Evolutionary conservation across 345 rosid species (phyloP), one percentile per base, ranked within the genome.

Genomic region (Ceriops zippeliana): DNA sequence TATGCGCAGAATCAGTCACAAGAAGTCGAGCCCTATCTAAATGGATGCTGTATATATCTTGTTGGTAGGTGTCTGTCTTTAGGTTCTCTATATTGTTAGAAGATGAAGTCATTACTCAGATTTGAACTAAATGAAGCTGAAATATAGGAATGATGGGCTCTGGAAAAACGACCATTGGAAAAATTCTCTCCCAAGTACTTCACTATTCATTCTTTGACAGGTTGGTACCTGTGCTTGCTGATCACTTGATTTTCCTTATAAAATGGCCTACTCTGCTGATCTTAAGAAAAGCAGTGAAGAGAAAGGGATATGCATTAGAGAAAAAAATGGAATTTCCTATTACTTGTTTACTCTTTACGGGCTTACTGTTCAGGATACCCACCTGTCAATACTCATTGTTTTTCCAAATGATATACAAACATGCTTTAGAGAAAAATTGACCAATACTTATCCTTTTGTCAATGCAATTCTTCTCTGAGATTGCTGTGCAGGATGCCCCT

Each of bases 61-160:
- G 99, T 95, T 71, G 98, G 99, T 91, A 28, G 86, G 97, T 86
- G 75, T 73, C 83, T 65, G 59, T 42, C 58, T 72, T 72, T 31
- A 31, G 47, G 22, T 65, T 32, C 37, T 64, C 52, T 42, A n/a
- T 17, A 20, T 60, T 19, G 60, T 72, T 47, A 9, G 58, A 56
- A 62, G 56, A 30, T 72, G 38, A 37, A 24, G 35, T n/a, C n/a
- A 59, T 76, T 52, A 11, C 30, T 24, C 30, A 20, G 60, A 54
- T 20, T 34, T 46, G 75, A 69, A 75, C 57, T 2, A 34, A 28
- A 76, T 37, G 24, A 27, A 65, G 30, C 58, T 61, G 65, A 63
- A 28, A 30, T 81, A 76, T 79, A 91, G 97, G 99, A 58, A 86
- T 91, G 93, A 91, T 95, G 99, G 99, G 97, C 49, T 95, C 96